phyloP scores from a whole-genome alignment of 2,329 filamentous ascomycete genomes.

The Parafenestella ontariensis region DNA sequence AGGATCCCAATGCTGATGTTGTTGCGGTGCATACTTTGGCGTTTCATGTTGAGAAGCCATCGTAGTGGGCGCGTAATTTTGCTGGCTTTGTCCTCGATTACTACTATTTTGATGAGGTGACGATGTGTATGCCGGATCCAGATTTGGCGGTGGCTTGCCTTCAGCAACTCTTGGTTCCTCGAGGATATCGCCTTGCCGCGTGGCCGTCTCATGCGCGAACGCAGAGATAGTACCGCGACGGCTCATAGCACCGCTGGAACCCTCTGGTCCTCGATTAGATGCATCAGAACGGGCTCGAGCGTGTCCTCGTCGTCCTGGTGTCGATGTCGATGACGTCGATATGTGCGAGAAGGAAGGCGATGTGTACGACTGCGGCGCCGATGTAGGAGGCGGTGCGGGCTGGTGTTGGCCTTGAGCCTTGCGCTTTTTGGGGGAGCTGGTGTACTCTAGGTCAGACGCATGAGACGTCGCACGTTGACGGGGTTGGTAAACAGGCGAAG shows the following conservation, averaged over 20 bases:
- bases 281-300: slow-evolving; percentile 71
- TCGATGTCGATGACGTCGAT: slow-evolving; percentile 60
- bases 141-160: slow-evolving; percentile 24
- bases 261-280: slow-evolving; percentile 52
- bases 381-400: slow-evolving; percentile 59
- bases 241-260: slow-evolving; percentile 40
- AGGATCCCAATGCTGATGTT: slow-evolving; percentile 43
- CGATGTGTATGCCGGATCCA: slow-evolving; percentile 27
- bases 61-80: slow-evolving; percentile 30
- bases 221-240: slow-evolving; percentile 43
- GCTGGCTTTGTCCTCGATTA: slow-evolving; percentile 32
- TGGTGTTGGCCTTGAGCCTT: slow-evolving; percentile 69
- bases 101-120: slow-evolving; percentile 34
- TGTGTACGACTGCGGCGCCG: slow-evolving; percentile 56
- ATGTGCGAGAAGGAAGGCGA: slow-evolving; percentile 63
- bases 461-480: slow-evolving; percentile 59
- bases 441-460: slow-evolving; percentile 65
- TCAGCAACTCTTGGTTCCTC: slow-evolving; percentile 35
- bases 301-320: slow-evolving; percentile 66
- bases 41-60: slow-evolving; percentile 44
- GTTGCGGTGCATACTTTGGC: slow-evolving; percentile 38
- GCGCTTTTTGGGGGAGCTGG: slow-evolving; percentile 83
- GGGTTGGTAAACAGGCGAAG: slow-evolving; percentile 48
- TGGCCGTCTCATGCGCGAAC: slow-evolving; percentile 37
- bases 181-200: slow-evolving; percentile 33